Conservation (phyloP, 768 basidiomycete genomes). For the Myochromella boudieri region DNA sequence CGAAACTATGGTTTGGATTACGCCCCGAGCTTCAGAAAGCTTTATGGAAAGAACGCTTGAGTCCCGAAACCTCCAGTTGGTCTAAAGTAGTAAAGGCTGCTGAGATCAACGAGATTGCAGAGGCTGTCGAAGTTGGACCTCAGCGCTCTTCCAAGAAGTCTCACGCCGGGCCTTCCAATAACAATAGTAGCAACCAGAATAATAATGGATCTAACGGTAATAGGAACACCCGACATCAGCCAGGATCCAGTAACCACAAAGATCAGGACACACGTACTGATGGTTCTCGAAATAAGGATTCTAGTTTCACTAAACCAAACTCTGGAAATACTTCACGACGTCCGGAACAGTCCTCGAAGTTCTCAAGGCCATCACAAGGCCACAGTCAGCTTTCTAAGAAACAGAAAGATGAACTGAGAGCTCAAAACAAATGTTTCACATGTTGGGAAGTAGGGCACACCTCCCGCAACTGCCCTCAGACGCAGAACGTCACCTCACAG, state of each 20-base stretch:
- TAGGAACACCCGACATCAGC: no score
- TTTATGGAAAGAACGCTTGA: conserved; percentile 17
- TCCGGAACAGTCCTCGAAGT: no score
- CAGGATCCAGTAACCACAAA: neutral
- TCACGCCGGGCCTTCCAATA: neutral
- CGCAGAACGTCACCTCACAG: neutral
- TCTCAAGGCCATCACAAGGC: neutral
- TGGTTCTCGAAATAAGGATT: no score
- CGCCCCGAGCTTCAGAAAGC: conserved; percentile 20
- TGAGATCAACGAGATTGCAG: conserved; percentile 29
- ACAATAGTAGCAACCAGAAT: no score
- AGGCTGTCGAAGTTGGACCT: neutral
- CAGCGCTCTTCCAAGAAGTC: neutral
- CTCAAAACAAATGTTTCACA: neutral
- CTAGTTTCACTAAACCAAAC: no score
- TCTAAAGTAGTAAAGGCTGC: conserved; percentile 26
- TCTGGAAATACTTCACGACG: no score
- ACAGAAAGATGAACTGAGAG: neutral
- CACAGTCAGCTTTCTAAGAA: neutral
- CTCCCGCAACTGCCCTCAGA: neutral
- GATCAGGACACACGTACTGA: no score
- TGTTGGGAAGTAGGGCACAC: neutral
- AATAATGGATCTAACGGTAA: neutral
- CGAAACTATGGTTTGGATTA: neutral
- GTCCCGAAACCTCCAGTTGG: conserved; percentile 23